Conservation (phyloP, 2,329 filamentous ascomycete genomes). For the Lachnellula suecica region DNA sequence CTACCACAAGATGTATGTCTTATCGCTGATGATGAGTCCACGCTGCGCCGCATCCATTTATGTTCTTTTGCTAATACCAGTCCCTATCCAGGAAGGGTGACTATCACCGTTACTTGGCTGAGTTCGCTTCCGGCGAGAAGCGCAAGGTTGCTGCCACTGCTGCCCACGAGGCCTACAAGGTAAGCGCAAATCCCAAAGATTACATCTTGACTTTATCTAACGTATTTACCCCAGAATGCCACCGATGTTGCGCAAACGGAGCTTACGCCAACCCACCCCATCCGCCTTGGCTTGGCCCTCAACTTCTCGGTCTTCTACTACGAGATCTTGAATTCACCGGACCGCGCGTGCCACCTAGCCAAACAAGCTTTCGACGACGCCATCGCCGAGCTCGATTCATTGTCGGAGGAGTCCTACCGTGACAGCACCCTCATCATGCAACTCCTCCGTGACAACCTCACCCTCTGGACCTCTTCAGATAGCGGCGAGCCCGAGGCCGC, state of each 20-base stretch:
- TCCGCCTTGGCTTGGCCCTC: slow-evolving; percentile 93
- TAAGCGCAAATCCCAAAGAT: slow-evolving; percentile 40
- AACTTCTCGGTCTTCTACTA: slow-evolving; percentile 99
- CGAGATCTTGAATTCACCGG: slow-evolving; percentile 97
- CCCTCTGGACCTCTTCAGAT: slow-evolving; percentile 95
- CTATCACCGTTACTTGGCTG: slow-evolving; percentile 93
- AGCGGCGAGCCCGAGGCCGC: slow-evolving; percentile 71
- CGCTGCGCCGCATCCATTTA: slow-evolving; percentile 2
- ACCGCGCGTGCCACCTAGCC: slow-evolving; percentile 95
- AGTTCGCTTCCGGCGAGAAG: slow-evolving; percentile 92
- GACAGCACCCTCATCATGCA: slow-evolving; percentile 99
- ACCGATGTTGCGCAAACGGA: slow-evolving; percentile 98
- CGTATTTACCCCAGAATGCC: slow-evolving; percentile 59
- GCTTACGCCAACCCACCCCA: slow-evolving; percentile 95
- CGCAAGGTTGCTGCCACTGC: slow-evolving; percentile 84
- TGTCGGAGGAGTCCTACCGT: slow-evolving; percentile 97
- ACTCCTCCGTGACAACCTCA: slow-evolving; percentile 96
- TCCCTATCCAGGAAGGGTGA: slow-evolving; percentile 78
- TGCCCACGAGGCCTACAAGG: slow-evolving; percentile 97
- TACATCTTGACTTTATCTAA: slow-evolving; percentile 8
- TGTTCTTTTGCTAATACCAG: slow-evolving; percentile 14
- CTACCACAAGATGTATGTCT: slow-evolving; percentile 97
- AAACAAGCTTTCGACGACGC: slow-evolving; percentile 99
- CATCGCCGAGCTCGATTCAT: slow-evolving; percentile 93
- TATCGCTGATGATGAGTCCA: slow-evolving; percentile 15